Evolutionary conservation across 108 stramenopile genomes (phyloP).

Genomic region (Discostella pseudostelligera): DNA sequence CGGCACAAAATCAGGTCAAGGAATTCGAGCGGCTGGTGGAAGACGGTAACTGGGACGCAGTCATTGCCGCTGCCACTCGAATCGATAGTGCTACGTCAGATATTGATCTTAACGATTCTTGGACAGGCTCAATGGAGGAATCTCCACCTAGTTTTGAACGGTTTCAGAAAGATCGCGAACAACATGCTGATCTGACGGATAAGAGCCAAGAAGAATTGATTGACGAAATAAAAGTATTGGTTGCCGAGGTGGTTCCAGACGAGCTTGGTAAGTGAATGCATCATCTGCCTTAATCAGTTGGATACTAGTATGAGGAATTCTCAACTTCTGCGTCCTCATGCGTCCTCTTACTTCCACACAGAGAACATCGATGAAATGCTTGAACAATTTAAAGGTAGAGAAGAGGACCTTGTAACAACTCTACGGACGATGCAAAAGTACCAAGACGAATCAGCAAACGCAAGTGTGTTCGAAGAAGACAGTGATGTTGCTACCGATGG

Average conservation of each 20-base stretch:
- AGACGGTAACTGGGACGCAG: slow-evolving; percentile 48
- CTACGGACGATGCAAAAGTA: slow-evolving; percentile 59
- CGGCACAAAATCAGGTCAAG: slow-evolving; percentile 18
- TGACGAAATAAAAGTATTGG: slow-evolving; percentile 48
- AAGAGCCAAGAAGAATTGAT: slow-evolving; percentile 12
- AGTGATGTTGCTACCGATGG: background rate
- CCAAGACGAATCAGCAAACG: background rate
- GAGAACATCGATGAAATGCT: slow-evolving; percentile 69
- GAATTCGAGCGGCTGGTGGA: slow-evolving; percentile 45
- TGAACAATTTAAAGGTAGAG: slow-evolving; percentile 51
- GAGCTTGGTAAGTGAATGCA: slow-evolving; percentile 28
- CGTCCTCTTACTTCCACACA: background rate
- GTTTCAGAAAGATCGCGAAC: slow-evolving; percentile 8
- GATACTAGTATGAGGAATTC: background rate
- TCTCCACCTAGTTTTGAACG: slow-evolving; percentile 7
- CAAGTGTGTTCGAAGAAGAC: background rate
- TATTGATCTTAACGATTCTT: slow-evolving; percentile 14
- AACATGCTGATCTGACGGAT: background rate
- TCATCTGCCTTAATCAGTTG: slow-evolving; percentile 5
- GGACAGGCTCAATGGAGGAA: slow-evolving; percentile 3
- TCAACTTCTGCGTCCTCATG: background rate
- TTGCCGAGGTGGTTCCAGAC: slow-evolving; percentile 59
- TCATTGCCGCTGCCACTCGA: slow-evolving; percentile 37
- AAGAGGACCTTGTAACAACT: slow-evolving; percentile 54
- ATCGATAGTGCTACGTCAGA: slow-evolving; percentile 30